These are phyloP conservation scores for Scheffersomyces cryptocercus DNA, from an alignment of 1,139 yeast genomes.

Conservation along the genomic window DNA sequence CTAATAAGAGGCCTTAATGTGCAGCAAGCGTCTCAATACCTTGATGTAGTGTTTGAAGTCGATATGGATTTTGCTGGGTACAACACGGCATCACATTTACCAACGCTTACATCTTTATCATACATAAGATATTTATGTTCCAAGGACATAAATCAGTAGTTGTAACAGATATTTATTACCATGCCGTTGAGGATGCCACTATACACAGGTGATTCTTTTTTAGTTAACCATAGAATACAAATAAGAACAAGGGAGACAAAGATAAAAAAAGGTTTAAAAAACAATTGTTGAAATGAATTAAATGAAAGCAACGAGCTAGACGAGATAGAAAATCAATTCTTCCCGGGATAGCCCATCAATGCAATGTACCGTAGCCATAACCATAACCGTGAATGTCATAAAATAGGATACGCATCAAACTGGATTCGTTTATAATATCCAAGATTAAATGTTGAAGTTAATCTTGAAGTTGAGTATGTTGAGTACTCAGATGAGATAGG, in stretches of 20 bases:
- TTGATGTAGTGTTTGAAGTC: not conserved
- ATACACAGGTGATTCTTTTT: constrained; percentile 25
- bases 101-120: not conserved
- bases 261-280: constrained; percentile 5
- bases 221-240: constrained; percentile 7
- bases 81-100: not conserved
- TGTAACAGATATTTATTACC: constrained; percentile 14
- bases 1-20: too few species aligned
- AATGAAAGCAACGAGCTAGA: constrained; percentile 7
- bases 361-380: constrained; percentile 2
- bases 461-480: constrained; percentile 23
- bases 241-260: constrained; percentile 5
- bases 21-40: too few species aligned
- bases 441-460: constrained; percentile 18
- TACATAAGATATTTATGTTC: not conserved
- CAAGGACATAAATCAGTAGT: constrained; percentile 3
- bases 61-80: not conserved
- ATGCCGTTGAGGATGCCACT: constrained; percentile 35
- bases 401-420: constrained; percentile 9
- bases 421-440: constrained; percentile 2
- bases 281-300: constrained; percentile 27
- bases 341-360: not conserved
- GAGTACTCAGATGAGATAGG: constrained; percentile 20
- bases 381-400: constrained; percentile 18
- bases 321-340: not conserved